Evolutionary conservation across 306 rosid species (phyloP).

Genomic region (Cercis canadensis): DNA sequence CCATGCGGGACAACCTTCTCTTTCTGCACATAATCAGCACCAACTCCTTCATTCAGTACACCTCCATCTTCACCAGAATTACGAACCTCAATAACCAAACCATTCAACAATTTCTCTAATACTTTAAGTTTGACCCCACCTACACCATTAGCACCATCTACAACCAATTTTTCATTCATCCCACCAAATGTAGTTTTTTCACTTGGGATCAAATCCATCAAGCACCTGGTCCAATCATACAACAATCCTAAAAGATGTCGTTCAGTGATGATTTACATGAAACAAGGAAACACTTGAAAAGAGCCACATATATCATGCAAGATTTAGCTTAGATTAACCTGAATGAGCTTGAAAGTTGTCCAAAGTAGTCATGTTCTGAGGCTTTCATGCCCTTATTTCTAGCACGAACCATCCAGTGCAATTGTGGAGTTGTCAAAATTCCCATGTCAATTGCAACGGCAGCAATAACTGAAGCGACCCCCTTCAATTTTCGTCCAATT

Average conservation of each 20-base stretch:
- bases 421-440: slow-evolving; percentile 83
- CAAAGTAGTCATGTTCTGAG: slow-evolving; percentile 73
- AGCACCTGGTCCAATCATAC: slow-evolving; percentile 74
- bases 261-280: slow-evolving; percentile 25
- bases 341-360: slow-evolving; percentile 74
- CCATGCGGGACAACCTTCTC: slow-evolving; percentile 80
- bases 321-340: slow-evolving; percentile 55
- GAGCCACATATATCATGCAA: slow-evolving; percentile 10
- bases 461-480: slow-evolving; percentile 71
- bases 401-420: slow-evolving; percentile 95
- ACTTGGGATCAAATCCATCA: slow-evolving; percentile 73
- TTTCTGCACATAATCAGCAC: slow-evolving; percentile 98
- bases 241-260: slow-evolving; percentile 39
- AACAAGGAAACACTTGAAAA: slow-evolving; percentile 5
- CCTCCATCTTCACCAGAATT: slow-evolving; percentile 80
- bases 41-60: slow-evolving; percentile 87
- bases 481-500: slow-evolving; percentile 55
- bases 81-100: slow-evolving; percentile 69
- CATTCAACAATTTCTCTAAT: slow-evolving; percentile 57
- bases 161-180: slow-evolving; percentile 55
- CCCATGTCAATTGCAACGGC: slow-evolving; percentile 76
- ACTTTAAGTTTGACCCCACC: slow-evolving; percentile 79
- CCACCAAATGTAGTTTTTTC: slow-evolving; percentile 39
- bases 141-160: slow-evolving; percentile 96
- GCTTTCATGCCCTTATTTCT: slow-evolving; percentile 64